Percentiles rank a stretch among this genome's conserved stretches.
Conservation (phyloP, 306 rosid genomes). For the Fragaria vesca region DNA sequence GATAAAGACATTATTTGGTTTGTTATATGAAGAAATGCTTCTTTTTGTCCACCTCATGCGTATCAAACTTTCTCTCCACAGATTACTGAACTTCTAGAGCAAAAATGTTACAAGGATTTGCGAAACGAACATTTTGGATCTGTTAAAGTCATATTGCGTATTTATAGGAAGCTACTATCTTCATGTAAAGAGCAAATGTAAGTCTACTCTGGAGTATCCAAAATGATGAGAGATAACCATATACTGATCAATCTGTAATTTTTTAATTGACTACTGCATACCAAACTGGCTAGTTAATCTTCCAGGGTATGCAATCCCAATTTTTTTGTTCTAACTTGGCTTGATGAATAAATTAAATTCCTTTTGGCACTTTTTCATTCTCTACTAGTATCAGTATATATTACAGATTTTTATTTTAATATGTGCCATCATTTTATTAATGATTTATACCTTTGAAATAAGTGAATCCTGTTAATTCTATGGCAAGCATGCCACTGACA, state of each 20-base stretch:
- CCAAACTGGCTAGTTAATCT: not conserved
- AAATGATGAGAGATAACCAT: not conserved
- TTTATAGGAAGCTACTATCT: slow-evolving; percentile 65
- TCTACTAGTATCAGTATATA: not conserved
- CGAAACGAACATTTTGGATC: slow-evolving; percentile 74
- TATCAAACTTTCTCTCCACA: slow-evolving; percentile 37
- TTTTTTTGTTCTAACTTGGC: not conserved
- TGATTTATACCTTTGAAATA: not conserved
- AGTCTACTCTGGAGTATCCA: slow-evolving; percentile 34
- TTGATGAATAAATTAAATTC: not conserved
- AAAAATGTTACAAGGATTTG: slow-evolving; percentile 82
- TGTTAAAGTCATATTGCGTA: slow-evolving; percentile 62
- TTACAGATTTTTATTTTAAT: not conserved
- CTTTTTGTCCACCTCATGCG: slow-evolving; percentile 20
- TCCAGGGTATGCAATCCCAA: not conserved
- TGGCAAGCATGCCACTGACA: not conserved
- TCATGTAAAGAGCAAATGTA: slow-evolving; percentile 90
- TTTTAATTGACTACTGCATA: not conserved
- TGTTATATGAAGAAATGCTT: not conserved
- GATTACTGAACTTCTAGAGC: slow-evolving; percentile 80
- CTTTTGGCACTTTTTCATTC: not conserved
- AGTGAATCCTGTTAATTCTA: not conserved
- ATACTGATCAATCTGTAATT: not conserved
- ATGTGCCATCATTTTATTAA: not conserved
- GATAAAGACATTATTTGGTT: not conserved